A percentile compares a stretch with the other conserved stretches of the same genome.
Evolutionary conservation across 2,329 filamentous ascomycete species (phyloP).

Genomic region (Shiraia bambusicola): DNA sequence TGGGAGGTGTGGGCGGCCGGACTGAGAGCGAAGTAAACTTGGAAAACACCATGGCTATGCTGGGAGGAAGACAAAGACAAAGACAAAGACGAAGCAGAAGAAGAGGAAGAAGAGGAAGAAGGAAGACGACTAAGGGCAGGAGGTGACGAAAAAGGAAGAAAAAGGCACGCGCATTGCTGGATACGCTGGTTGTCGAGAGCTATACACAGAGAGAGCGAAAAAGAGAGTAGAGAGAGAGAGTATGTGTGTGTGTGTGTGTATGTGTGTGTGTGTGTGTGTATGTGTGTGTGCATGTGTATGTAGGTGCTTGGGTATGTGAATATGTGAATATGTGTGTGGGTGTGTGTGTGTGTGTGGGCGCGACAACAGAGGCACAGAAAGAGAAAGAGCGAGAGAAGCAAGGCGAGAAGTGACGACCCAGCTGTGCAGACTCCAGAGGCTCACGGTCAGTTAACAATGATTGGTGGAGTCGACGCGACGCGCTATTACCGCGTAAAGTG

Average conservation of each 20-base stretch:
- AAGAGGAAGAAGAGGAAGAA: no score
- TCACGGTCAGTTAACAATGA: no score
- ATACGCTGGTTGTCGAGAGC: constrained; percentile 9
- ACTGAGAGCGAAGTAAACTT: constrained; percentile 51
- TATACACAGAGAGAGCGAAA: constrained; percentile 10
- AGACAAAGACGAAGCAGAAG: no score
- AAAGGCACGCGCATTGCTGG: constrained; percentile 29
- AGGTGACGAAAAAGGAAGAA: constrained; percentile 21
- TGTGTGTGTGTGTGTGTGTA: constrained; percentile 5
- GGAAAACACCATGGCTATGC: constrained; percentile 46
- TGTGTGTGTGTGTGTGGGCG: constrained; percentile 2
- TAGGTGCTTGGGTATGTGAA: no score
- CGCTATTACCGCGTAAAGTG: constrained; percentile 20
- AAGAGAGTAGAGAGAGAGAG: no score
- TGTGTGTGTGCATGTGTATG: no score
- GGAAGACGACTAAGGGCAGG: constrained; percentile 23
- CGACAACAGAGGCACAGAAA: constrained; percentile 8
- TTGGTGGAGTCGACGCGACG: constrained; percentile 16
- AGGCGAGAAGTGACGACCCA: no score
- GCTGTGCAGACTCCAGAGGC: no score
- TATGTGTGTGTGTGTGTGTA: constrained; percentile 6
- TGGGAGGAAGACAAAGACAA: constrained; percentile 24
- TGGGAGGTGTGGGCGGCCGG: constrained; percentile 60
- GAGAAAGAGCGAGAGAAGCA: no score
- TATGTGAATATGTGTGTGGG: no score